Evolutionary conservation across 2,329 filamentous ascomycete species (phyloP).

Genomic region (Stachybotrys elegans): DNA sequence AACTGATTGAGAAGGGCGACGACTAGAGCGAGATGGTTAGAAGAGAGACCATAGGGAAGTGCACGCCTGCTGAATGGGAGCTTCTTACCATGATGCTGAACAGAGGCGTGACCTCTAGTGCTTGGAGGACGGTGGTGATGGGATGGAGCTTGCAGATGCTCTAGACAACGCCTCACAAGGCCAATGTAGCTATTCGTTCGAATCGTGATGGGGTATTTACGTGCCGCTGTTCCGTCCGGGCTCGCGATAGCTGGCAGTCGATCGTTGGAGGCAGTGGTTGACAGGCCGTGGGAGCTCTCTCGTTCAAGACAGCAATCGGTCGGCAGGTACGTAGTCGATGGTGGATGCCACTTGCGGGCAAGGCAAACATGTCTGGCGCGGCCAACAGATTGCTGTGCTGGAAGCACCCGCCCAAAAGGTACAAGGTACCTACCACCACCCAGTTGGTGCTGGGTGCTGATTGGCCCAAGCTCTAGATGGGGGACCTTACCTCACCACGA

Average conservation of each 20-base stretch:
- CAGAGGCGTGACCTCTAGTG: too few relatives aligned
- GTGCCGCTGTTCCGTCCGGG: too few relatives aligned
- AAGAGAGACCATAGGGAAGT: too few relatives aligned
- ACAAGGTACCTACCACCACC: not conserved
- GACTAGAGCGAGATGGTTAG: slow-evolving; percentile 58
- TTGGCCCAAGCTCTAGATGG: slow-evolving; percentile 1
- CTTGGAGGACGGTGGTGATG: too few relatives aligned
- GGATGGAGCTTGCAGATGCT: too few relatives aligned
- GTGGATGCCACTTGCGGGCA: slow-evolving; percentile 14
- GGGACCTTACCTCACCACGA: slow-evolving; percentile 10
- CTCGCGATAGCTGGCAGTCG: too few relatives aligned
- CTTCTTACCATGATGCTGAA: too few relatives aligned
- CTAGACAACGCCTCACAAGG: too few relatives aligned
- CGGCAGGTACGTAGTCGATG: slow-evolving; percentile 2
- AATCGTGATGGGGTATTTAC: too few relatives aligned
- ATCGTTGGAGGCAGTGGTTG: too few relatives aligned
- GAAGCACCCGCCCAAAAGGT: not conserved
- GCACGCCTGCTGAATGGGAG: too few relatives aligned
- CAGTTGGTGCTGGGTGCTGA: not conserved
- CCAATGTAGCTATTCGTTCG: too few relatives aligned
- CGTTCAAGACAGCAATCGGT: not conserved
- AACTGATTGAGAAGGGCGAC: slow-evolving; percentile 95
- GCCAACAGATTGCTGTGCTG: slow-evolving; percentile 11
- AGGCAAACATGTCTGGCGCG: slow-evolving; percentile 40
- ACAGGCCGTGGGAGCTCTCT: not conserved